phyloP scores from a whole-genome alignment of 129 eudicot genomes.

The Chrysanthemum seticuspe region DNA sequence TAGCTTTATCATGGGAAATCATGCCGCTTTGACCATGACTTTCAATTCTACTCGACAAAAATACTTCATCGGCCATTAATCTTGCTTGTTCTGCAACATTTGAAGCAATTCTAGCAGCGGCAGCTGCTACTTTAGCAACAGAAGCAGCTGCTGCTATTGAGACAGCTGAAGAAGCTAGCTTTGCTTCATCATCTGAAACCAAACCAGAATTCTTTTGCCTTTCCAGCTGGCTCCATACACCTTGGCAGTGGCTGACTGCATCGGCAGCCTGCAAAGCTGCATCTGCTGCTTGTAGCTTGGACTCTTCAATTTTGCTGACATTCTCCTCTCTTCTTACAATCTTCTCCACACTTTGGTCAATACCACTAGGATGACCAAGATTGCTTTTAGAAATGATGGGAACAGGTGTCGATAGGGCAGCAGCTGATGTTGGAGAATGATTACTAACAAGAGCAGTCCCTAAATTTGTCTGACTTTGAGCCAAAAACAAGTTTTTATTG shows the following conservation, averaged over 20 bases:
- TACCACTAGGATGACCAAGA: conserved; percentile 30
- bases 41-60: conserved; percentile 29
- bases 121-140: conserved; percentile 98
- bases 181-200: conserved; percentile 56
- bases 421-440: conserved; percentile 42
- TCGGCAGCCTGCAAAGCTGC: conserved; percentile 75
- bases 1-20: conserved; percentile 26
- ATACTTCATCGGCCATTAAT: conserved; percentile 84
- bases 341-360: conserved; percentile 36
- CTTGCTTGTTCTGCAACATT: conserved; percentile 76
- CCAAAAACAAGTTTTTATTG: conserved; percentile 29
- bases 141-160: conserved; percentile 88
- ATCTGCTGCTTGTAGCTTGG: conserved; percentile 73
- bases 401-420: conserved; percentile 37
- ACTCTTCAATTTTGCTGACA: conserved; percentile 61
- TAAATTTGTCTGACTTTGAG: conserved; percentile 33
- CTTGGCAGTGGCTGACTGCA: conserved; percentile 64
- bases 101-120: conserved; percentile 85
- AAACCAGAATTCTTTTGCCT: conserved; percentile 55
- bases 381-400: conserved; percentile 31
- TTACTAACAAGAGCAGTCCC: conserved; percentile 34
- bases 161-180: conserved; percentile 79
- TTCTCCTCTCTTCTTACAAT: conserved; percentile 36
- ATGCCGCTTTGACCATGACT: conserved; percentile 17
- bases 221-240: conserved; percentile 71